Base-by-base conservation (phyloP, 2,329 filamentous ascomycete species). In the Pseudogymnoascus destructans region DNA sequence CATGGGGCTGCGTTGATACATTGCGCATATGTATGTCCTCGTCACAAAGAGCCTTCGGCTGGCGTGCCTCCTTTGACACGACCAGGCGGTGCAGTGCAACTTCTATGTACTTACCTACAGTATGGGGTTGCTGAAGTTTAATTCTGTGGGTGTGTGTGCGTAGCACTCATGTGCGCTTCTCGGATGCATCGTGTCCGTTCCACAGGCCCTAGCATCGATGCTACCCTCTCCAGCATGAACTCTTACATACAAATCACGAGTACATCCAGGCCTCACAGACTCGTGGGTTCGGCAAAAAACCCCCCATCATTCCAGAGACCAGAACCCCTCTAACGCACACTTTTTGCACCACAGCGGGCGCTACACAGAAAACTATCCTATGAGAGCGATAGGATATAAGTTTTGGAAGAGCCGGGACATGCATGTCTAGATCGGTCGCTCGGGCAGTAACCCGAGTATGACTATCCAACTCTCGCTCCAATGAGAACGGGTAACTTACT, bases 51-150 rank as follows among this genome's bases (percentile, higher is more conserved):
- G 25, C 15, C 25, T 52, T 30, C 25, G 46, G 46, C 9, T 30
- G 23, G 25, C 8, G 25, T 32, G 4, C n/a, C n/a, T 27, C 17
- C 42, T 52, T 32, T 52, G 9, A 30, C 15, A 52, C 23, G 10
- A 52, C 25, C 7, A 27, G 13, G 15, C 35, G 10, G n/a, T 40
- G 25, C 25, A 27, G 19, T n/a, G 46, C 46, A 30, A 13, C 15
- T 19, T 52, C 25, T 52, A 5, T 19, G 46, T 52, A 52, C 46
- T 52, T 30, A 30, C 9, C 15, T 52, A 11, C 46, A 19, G 15
- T 52, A 52, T 52, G 46, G 42, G 46, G 46, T 52, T n/a, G 25
- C 7, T 32, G 46, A 52, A 52, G 46, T 52, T 52, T 52, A 52
- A 52, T 52, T 52, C 7, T 52, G 46, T 52, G 25, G n/a, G 23